Base-by-base conservation (phyloP, 768 basidiomycete genomes). In the Antrodiella citrinella region DNA sequence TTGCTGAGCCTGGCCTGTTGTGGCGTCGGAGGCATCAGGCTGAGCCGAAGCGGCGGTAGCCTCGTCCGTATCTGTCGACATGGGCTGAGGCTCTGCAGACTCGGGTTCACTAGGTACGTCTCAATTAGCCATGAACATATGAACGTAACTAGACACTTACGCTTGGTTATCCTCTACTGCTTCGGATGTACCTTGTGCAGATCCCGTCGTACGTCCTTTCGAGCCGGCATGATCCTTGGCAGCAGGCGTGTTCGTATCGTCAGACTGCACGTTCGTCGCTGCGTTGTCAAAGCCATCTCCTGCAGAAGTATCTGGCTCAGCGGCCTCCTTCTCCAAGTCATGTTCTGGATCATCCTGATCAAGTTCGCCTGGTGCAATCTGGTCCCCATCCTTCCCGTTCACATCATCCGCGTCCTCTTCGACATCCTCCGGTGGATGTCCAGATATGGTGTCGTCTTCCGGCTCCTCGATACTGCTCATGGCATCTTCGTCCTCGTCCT, bases 331-430 rank as follows among this genome's bases (percentile, higher is more conserved):
- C 7, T 57, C 54, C 12, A 35, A 20, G 4, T 13, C 35, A 7
- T 51, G 50, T 19, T 57, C 56, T 26, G 41, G 9, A 43, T 43
- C 21, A 22, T 43, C 18, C 41, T 43, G 7, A 7, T 7, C 7
- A 35, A 35, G 30, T 7, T 35, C 65, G 12, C 58, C 57, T n/a
- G n/a, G n/a, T 20, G 21, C 45, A 22, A n/a, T 23, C 3, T 58
- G 60, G 3, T 68, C 63, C 19, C 68, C 64, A 4, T 57, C 55
- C 20, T 47, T 44, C 26, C 63, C 55, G 21, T 67, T 69, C 44
- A 58, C 55, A 54, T 70, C 65, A 38, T 60, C 52, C 23, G 41
- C 45, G 3, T 57, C 57, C 25, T 55, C 54, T 4, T 53, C 40
- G 24, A 35, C 49, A 2, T 44, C 51, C 26, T 53, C 51, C 15